Conservation (phyloP, 441 rosid genomes). For the Francoa sonchifolia region DNA sequence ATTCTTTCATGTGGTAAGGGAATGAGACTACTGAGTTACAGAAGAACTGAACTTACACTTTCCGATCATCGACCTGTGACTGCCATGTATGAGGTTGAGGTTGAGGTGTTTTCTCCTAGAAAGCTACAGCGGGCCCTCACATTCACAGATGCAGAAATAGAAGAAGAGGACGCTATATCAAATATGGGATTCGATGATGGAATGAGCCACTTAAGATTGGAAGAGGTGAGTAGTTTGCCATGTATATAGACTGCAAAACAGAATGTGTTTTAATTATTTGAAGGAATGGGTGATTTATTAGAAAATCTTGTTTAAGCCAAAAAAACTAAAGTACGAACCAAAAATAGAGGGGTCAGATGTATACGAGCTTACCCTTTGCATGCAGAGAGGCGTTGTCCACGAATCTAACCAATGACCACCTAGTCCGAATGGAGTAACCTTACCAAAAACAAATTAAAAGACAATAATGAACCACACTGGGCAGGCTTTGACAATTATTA, state of each 20-base stretch:
- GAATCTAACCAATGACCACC: too few relatives aligned
- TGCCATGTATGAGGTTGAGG: constrained; percentile 69
- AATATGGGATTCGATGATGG: constrained; percentile 22
- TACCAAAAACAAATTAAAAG: too few relatives aligned
- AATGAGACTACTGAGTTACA: constrained; percentile 55
- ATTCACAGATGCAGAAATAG: constrained; percentile 74
- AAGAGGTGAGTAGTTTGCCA: constrained; percentile 20
- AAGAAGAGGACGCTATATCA: constrained; percentile 32
- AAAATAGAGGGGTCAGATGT: too few relatives aligned
- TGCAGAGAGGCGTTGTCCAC: too few relatives aligned
- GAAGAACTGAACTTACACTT: constrained; percentile 54
- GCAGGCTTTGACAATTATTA: too few relatives aligned
- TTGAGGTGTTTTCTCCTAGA: constrained; percentile 60
- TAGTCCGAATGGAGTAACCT: too few relatives aligned
- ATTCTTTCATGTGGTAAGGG: constrained; percentile 75
- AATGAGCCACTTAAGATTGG: constrained; percentile 17
- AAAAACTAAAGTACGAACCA: too few relatives aligned
- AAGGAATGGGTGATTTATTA: background rate
- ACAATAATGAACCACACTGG: too few relatives aligned
- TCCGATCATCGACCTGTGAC: constrained; percentile 96
- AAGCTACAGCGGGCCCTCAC: constrained; percentile 84
- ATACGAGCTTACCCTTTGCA: too few relatives aligned
- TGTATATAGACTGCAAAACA: background rate
- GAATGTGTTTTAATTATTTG: background rate
- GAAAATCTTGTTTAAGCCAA: background rate